Conservation (phyloP, 176 grass and related monocot genomes). For the Dactylis glomerata region DNA sequence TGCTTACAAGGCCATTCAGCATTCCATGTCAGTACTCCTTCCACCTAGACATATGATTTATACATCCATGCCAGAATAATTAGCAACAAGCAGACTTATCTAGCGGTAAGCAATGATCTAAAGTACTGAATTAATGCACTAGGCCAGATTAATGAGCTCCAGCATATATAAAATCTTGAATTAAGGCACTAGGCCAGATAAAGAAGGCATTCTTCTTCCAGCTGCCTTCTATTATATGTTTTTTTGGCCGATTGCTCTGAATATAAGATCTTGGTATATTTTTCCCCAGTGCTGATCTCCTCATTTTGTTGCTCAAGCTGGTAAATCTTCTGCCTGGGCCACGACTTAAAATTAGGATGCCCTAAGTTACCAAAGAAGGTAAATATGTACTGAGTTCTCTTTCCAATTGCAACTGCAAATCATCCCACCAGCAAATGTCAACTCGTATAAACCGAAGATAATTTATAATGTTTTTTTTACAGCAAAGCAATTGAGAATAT, state of each 20-base stretch:
- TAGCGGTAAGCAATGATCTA: too few relatives aligned
- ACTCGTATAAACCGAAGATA: too few relatives aligned
- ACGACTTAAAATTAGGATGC: neutral
- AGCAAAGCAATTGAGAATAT: too few relatives aligned
- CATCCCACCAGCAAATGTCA: too few relatives aligned
- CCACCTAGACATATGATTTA: too few relatives aligned
- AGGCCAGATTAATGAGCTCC: too few relatives aligned
- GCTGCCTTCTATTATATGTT: neutral
- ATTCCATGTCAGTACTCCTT: neutral
- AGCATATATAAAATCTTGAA: too few relatives aligned
- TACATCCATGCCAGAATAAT: too few relatives aligned
- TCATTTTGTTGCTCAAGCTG: neutral
- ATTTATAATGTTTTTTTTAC: too few relatives aligned
- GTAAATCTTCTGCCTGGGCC: neutral
- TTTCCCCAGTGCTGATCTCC: neutral
- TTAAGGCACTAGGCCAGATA: neutral
- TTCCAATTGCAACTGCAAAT: neutral
- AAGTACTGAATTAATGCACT: too few relatives aligned
- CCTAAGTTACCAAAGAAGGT: neutral
- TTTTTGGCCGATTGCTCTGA: neutral
- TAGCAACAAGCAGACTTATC: too few relatives aligned
- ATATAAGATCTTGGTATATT: neutral
- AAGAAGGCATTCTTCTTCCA: neutral
- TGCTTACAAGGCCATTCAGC: neutral
- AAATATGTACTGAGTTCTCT: neutral